These are phyloP conservation scores for Hypomyces rosellus DNA, from an alignment of 2,329 filamentous ascomycete genomes.

Conservation along the genomic window DNA sequence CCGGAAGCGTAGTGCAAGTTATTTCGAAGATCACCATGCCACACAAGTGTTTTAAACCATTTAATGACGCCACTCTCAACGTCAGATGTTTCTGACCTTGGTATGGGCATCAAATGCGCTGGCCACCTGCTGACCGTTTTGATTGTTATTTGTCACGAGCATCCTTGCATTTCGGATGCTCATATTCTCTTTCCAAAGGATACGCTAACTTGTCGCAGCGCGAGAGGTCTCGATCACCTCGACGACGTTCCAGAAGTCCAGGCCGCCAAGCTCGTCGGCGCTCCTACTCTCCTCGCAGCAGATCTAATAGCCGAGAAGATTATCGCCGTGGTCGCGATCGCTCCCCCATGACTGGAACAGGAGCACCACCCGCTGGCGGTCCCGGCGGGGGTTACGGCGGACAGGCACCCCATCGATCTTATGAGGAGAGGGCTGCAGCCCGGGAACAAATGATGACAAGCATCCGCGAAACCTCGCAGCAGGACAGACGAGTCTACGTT, in stretches of 20 bases:
- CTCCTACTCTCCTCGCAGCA: slow-evolving; percentile 72
- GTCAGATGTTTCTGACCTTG: neutral
- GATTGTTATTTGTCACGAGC: neutral
- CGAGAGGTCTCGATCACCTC: slow-evolving; percentile 75
- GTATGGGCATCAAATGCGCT: neutral
- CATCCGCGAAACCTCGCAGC: slow-evolving; percentile 89
- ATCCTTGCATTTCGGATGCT: slow-evolving; percentile 24
- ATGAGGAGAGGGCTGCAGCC: slow-evolving; percentile 74
- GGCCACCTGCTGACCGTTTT: neutral
- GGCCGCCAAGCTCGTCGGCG: slow-evolving; percentile 62
- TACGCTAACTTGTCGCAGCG: slow-evolving; percentile 49
- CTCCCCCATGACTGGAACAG: slow-evolving; percentile 78
- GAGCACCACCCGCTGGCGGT: slow-evolving; percentile 62
- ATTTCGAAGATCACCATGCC: too few relatives aligned
- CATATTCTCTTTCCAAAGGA: neutral
- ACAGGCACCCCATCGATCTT: slow-evolving; percentile 59
- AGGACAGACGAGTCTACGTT: slow-evolving; percentile 98
- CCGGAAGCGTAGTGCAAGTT: too few relatives aligned
- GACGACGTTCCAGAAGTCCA: slow-evolving; percentile 79
- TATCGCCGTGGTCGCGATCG: slow-evolving; percentile 69
- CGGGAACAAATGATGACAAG: slow-evolving; percentile 96
- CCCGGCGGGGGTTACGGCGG: slow-evolving; percentile 60
- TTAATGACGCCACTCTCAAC: neutral
- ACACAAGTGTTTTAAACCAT: neutral
- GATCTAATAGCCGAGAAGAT: slow-evolving; percentile 68